Conservation (phyloP, 208 protist genomes). For the Trichomonas vaginalis region DNA sequence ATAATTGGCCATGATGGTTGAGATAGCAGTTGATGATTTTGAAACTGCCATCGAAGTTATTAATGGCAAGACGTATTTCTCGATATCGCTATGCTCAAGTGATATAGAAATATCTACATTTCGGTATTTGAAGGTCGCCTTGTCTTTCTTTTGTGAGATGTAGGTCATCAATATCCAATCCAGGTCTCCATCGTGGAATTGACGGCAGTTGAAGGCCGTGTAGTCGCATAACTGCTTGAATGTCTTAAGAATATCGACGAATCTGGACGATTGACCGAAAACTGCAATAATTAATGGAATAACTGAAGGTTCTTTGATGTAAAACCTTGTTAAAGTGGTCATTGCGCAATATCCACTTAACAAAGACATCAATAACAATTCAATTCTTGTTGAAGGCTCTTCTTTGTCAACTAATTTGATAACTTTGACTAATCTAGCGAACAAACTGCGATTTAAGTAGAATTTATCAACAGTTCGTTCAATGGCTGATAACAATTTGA, state of each 20-base stretch:
- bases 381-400: neutral
- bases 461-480: neutral
- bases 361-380: neutral
- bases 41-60: neutral
- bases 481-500: neutral
- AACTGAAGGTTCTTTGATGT: neutral
- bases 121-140: neutral
- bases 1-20: neutral
- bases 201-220: neutral
- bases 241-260: neutral
- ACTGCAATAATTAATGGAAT: neutral
- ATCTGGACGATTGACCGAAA: neutral
- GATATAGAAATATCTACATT: neutral
- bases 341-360: neutral
- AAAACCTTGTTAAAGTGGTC: neutral
- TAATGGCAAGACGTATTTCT: neutral
- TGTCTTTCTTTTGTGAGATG: neutral
- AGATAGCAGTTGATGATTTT: neutral
- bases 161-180: neutral
- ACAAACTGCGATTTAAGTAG: neutral
- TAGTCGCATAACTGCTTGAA: neutral
- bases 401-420: neutral
- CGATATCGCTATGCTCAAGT: neutral
- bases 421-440: neutral
- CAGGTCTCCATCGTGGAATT: neutral